Percentiles rank a stretch among this genome's conserved stretches.
phyloP scores from a whole-genome alignment of 2,329 filamentous ascomycete genomes.

The Thermoascus crustaceus region DNA sequence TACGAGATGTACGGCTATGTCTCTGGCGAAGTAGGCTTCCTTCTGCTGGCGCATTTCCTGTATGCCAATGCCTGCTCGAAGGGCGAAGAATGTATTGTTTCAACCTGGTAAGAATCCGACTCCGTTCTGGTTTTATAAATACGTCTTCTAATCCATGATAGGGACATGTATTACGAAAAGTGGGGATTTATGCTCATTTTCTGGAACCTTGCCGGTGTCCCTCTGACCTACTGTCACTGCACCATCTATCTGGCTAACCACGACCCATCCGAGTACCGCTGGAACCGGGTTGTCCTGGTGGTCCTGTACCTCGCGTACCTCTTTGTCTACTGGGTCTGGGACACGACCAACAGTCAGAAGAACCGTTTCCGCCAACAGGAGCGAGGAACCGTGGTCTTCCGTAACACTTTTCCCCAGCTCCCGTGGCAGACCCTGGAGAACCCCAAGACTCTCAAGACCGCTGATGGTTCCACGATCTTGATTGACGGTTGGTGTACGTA shows the following conservation, averaged over 20 bases:
- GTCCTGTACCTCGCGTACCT: constrained; percentile 64
- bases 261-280: constrained; percentile 65
- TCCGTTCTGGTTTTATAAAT: constrained; percentile 6
- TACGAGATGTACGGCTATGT: constrained; percentile 81
- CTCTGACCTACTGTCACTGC: constrained; percentile 87
- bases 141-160: constrained; percentile 17
- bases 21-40: constrained; percentile 72
- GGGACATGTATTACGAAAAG: constrained; percentile 96
- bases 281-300: constrained; percentile 61
- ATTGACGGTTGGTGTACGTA: constrained; percentile 73
- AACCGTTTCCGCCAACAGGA: constrained; percentile 81
- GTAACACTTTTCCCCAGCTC: constrained; percentile 82
- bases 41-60: constrained; percentile 82
- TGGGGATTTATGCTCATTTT: constrained; percentile 97
- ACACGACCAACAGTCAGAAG: constrained; percentile 87
- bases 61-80: constrained; percentile 91
- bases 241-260: constrained; percentile 84
- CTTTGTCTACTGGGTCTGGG: constrained; percentile 85
- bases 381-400: constrained; percentile 58
- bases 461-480: constrained; percentile 66
- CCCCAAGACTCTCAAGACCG: constrained; percentile 66
- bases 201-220: constrained; percentile 91
- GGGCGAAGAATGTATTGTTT: constrained; percentile 82
- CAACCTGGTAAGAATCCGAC: constrained; percentile 56
- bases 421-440: constrained; percentile 78